Evolutionary conservation across 306 rosid species (phyloP).

Genomic region (Vicia sativa): DNA sequence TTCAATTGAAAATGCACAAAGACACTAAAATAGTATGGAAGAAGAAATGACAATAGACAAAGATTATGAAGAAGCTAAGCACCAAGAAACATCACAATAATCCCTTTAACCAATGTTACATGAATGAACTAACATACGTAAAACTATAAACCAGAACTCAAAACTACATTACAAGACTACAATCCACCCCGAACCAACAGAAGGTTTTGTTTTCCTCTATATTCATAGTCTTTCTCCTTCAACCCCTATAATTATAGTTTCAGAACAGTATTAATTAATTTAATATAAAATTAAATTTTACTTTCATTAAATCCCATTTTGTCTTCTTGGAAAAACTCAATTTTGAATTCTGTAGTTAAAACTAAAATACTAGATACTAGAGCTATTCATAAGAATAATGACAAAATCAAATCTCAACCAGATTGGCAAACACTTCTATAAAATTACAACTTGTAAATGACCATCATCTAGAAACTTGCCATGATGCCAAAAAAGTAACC

Average conservation of each 20-base stretch:
- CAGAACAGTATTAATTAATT: neutral
- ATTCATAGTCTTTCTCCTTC: neutral
- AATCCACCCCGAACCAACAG: neutral
- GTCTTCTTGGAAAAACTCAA: conserved; percentile 9
- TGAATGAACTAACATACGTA: conserved; percentile 10
- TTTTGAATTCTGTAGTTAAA: neutral
- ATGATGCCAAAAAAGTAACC: neutral
- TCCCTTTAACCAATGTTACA: conserved; percentile 7
- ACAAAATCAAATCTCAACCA: conserved; percentile 4
- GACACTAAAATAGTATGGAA: neutral
- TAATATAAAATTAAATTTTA: neutral
- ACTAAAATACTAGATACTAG: conserved; percentile 5
- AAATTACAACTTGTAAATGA: conserved; percentile 12
- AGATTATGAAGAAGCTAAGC: conserved; percentile 14
- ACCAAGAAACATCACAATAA: conserved; percentile 4
- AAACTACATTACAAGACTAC: conserved; percentile 11
- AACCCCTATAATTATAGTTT: neutral
- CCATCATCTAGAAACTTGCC: neutral
- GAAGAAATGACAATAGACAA: conserved; percentile 15
- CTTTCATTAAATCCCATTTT: neutral
- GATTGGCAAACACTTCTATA: neutral
- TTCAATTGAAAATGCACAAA: conserved; percentile 33
- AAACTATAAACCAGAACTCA: neutral
- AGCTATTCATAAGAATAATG: neutral
- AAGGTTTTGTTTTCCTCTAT: neutral